Evolutionary conservation across 768 basidiomycete genomes (phyloP).

Genomic region (Hypsizygus marmoreus): DNA sequence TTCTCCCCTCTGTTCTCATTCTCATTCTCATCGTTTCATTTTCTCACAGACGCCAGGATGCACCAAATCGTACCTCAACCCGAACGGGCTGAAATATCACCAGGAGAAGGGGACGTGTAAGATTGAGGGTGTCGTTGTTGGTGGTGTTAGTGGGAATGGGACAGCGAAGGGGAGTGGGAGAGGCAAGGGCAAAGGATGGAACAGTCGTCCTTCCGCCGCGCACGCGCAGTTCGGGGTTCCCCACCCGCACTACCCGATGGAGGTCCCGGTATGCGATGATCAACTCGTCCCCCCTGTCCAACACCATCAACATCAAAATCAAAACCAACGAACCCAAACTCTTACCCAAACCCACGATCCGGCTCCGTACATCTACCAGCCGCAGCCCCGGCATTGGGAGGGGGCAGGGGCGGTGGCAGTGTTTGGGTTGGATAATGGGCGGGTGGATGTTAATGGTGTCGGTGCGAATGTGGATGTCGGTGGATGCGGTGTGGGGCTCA

Average conservation of each 20-base stretch:
- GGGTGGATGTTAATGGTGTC: no score
- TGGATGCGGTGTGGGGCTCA: no score
- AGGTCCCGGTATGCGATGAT: no score
- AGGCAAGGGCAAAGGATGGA: no score
- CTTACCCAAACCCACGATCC: no score
- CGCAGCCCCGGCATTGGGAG: constrained; percentile 4
- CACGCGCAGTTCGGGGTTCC: no score
- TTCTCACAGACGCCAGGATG: constrained; percentile 45
- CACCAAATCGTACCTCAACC: constrained; percentile 65
- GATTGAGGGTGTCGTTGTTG: constrained; percentile 27
- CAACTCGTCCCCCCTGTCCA: background rate
- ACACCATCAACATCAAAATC: background rate
- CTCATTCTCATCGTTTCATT: background rate
- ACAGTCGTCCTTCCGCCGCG: background rate
- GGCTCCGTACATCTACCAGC: constrained; percentile 8
- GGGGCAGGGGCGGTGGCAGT: no score
- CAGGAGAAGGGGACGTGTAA: constrained; percentile 67
- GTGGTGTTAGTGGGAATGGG: background rate
- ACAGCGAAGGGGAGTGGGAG: no score
- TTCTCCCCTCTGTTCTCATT: background rate
- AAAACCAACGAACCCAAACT: no score
- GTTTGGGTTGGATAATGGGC: no score
- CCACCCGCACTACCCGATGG: no score
- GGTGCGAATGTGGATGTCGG: no score
- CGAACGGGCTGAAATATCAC: constrained; percentile 70